A percentile compares a stretch with the other conserved stretches of the same genome.
phyloP scores from a whole-genome alignment of 352 stramenopile species.

The Globisporangium cystogenes region DNA sequence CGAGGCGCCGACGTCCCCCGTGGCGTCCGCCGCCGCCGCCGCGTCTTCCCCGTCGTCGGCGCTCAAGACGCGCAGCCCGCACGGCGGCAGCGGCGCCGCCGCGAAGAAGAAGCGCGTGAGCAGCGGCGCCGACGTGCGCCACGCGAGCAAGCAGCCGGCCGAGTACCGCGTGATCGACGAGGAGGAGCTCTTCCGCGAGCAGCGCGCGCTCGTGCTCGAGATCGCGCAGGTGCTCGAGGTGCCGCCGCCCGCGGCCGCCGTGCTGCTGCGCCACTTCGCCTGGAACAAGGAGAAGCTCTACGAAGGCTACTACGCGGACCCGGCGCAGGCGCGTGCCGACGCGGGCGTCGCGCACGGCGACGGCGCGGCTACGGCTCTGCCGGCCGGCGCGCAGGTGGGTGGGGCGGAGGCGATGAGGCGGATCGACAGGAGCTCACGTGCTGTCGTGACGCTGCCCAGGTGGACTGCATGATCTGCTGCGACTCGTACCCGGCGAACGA shows the following conservation, averaged over 20 bases:
- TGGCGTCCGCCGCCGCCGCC: slow-evolving; percentile 17
- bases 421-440: neutral
- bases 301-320: slow-evolving; percentile 80
- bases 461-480: slow-evolving; percentile 93
- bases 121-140: slow-evolving; percentile 24
- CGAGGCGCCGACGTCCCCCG: slow-evolving; percentile 12
- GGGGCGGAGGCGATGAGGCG: neutral
- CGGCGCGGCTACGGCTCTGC: slow-evolving; percentile 30
- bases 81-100: slow-evolving; percentile 24
- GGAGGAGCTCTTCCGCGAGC: slow-evolving; percentile 67
- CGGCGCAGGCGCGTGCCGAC: slow-evolving; percentile 40
- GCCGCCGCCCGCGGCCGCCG: slow-evolving; percentile 40
- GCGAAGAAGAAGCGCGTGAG: slow-evolving; percentile 74
- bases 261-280: slow-evolving; percentile 79
- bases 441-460: slow-evolving; percentile 15
- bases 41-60: slow-evolving; percentile 6
- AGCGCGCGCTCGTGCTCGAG: slow-evolving; percentile 55
- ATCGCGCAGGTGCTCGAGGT: slow-evolving; percentile 79
- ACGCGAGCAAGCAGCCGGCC: slow-evolving; percentile 15
- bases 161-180: slow-evolving; percentile 86
- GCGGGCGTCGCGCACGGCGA: slow-evolving; percentile 60
- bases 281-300: slow-evolving; percentile 92
- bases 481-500: slow-evolving; percentile 77
- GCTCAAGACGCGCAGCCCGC: slow-evolving; percentile 26
- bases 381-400: slow-evolving; percentile 35